Evolutionary conservation across 2,329 filamentous ascomycete genomes (phyloP), one percentile per base, ranked within the genome.

Genomic region (Monosporascus sp.): DNA sequence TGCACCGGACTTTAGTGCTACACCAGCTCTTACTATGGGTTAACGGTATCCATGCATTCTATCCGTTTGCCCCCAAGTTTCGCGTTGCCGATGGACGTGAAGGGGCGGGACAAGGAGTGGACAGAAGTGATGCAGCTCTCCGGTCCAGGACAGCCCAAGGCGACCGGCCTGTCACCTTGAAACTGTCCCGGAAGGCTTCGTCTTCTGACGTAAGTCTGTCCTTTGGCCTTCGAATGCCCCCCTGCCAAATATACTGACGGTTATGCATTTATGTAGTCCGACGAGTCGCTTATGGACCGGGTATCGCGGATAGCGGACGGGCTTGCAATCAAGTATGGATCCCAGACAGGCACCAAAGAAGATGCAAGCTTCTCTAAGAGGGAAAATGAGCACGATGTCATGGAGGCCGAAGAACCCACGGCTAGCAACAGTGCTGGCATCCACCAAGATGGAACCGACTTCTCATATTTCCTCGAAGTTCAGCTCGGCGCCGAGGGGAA

Each of bases 391-490:
- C 84, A 78, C 60, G 61, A 69, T 2, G 65, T 83, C 14, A 71
- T 76, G 58, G 62, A 72, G 24, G 79, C 82, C 1, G 66, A 61
- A 11, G 63, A 73, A 1, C 74, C 82, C 0, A 69, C 72, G 0
- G 68, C 71, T 15, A 65, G 75, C 35, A 72, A 80, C 59, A 78
- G 77, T 41, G 76, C 74, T 9, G 81, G 82, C 9, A 73, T 88
- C 51, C 68, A 80, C 61, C 84, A 88, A 63, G 83, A 87, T 63
- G 84, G 83, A 17, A 80, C 79, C 17, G 84, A 88, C 63, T 84
- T 79, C 59, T 84, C 83, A 2, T 87, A 88, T 68, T 87, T 87
- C 60, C 69, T 83, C 44, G 68, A 82, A 63, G 80, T 79, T 17
- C 61, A 72, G 37, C 64, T 88, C 17, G 84, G 84, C 15, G 82